A percentile compares a stretch with the other conserved stretches of the same genome.
phyloP scores from a whole-genome alignment of 306 rosid species.

The Trichosanthes truncata region DNA sequence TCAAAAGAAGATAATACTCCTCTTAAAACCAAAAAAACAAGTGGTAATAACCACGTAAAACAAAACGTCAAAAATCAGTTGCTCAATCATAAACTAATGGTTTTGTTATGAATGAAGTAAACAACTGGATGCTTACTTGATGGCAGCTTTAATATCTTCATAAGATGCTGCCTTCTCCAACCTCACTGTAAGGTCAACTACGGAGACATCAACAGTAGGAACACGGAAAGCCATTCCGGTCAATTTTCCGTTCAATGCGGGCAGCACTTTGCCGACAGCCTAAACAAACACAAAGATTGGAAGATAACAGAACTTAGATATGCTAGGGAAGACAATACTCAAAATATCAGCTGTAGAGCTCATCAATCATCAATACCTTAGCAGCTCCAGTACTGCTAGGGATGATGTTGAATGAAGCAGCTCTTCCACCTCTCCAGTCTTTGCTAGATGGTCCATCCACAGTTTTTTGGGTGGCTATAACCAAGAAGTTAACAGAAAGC shows the following conservation, averaged over 20 bases:
- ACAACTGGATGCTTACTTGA: conserved; percentile 37
- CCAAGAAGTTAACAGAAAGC: neutral
- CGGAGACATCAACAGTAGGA: conserved; percentile 70
- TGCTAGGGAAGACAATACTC: neutral
- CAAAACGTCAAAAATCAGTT: neutral
- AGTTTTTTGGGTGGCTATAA: conserved; percentile 89
- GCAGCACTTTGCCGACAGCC: conserved; percentile 75
- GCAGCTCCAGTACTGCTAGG: conserved; percentile 99
- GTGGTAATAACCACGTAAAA: neutral
- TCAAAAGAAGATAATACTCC: neutral
- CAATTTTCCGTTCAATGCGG: conserved; percentile 61
- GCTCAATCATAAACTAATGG: neutral
- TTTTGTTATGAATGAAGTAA: neutral
- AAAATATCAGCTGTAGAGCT: neutral
- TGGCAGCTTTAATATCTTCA: conserved; percentile 47
- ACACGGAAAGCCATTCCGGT: conserved; percentile 85
- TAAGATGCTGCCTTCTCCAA: conserved; percentile 43
- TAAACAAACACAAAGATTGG: neutral
- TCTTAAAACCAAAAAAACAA: neutral
- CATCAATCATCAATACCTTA: conserved; percentile 43
- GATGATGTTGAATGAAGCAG: conserved; percentile 95
- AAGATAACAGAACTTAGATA: neutral
- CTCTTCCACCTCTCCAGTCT: conserved; percentile 99
- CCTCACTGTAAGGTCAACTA: conserved; percentile 72
- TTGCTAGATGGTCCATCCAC: conserved; percentile 96